phyloP scores from a whole-genome alignment of 2,329 filamentous ascomycete genomes.

The Coniochaeta ligniaria region DNA sequence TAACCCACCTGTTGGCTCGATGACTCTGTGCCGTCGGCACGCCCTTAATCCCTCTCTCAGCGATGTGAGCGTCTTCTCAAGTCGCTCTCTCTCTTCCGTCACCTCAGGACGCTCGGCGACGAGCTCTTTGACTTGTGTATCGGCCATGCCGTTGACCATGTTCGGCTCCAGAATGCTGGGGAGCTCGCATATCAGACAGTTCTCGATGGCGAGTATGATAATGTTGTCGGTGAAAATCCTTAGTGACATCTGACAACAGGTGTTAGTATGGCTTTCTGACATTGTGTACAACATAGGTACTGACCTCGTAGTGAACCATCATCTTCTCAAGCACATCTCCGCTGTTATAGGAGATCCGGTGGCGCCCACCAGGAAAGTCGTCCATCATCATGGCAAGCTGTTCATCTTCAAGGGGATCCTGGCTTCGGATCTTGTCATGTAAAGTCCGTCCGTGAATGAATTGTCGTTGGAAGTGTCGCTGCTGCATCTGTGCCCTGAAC shows the following conservation, averaged over 20 bases:
- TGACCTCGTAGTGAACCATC: not conserved
- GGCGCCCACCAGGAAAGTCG: too few species aligned
- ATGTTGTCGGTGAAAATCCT: not conserved
- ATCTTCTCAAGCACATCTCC: not conserved
- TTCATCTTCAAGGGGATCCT: not conserved
- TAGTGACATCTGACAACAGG: not conserved
- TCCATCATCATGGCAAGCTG: too few species aligned
- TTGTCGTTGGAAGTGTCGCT: not conserved
- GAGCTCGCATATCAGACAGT: not conserved
- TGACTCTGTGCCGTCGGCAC: too few species aligned
- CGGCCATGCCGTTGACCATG: not conserved
- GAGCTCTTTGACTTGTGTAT: not conserved
- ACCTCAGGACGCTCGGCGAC: not conserved
- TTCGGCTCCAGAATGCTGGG: not conserved
- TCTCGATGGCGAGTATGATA: slow-evolving; percentile 1
- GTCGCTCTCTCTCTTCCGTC: not conserved
- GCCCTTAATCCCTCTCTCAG: not conserved
- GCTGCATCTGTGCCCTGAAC: not conserved
- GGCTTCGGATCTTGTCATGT: too few species aligned
- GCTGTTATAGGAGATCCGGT: too few species aligned
- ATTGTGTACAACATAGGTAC: not conserved
- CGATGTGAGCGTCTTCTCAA: not conserved
- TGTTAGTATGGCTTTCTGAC: not conserved
- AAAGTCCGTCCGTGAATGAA: not conserved
- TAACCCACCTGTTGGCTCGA: too few species aligned